Conservation (phyloP, 2,329 filamentous ascomycete genomes). For the Blastomyces percursus region DNA sequence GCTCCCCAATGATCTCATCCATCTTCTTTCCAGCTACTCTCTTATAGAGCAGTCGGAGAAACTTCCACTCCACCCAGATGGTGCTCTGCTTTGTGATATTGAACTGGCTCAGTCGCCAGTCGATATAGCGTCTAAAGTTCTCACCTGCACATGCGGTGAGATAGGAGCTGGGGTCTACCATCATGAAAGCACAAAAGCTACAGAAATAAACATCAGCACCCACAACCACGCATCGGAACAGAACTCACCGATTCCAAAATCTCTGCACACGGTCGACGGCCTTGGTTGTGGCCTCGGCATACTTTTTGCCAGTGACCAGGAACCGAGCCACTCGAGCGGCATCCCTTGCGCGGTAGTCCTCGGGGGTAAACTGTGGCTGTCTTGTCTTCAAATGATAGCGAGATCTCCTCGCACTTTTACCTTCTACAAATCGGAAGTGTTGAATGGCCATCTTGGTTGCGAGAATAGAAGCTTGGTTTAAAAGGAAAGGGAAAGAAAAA, state of each 20-base stretch:
- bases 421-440: background rate
- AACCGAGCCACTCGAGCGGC: slow-evolving; percentile 3
- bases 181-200: slow-evolving; percentile 7
- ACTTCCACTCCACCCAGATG: slow-evolving; percentile 9
- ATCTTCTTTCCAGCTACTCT: background rate
- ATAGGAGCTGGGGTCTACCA: background rate
- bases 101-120: slow-evolving; percentile 5
- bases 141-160: slow-evolving; percentile 6
- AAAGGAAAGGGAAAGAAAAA: background rate
- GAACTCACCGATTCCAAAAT: slow-evolving; percentile 7
- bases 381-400: background rate
- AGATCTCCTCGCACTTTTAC: background rate
- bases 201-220: background rate
- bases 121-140: slow-evolving; percentile 6
- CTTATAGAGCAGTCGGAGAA: slow-evolving; percentile 3
- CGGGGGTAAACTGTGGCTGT: background rate
- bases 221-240: background rate
- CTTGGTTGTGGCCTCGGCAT: slow-evolving; percentile 5
- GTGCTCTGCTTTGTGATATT: slow-evolving; percentile 7
- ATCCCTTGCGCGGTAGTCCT: background rate
- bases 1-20: too few relatives aligned
- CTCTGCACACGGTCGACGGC: slow-evolving; percentile 4
- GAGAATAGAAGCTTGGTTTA: background rate
- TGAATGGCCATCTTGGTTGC: background rate
- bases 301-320: slow-evolving; percentile 6